Evolutionary conservation across 1,139 yeast genomes (phyloP), one percentile per base, ranked within the genome.

Genomic region (Pichia sp.): DNA sequence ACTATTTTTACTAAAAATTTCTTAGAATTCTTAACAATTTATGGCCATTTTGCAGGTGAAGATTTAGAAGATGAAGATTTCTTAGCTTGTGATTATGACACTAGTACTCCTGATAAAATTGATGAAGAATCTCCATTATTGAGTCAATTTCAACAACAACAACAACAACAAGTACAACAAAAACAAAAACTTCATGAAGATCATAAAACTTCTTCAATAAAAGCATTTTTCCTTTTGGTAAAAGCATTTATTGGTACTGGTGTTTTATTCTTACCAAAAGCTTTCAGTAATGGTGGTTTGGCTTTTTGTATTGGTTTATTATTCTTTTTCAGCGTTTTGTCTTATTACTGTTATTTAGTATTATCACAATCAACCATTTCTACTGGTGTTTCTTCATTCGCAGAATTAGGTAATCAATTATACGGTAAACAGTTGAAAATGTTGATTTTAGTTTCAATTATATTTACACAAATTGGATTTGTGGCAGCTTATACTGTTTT

Each of bases 31-130:
- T 65, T 83, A 38, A 78, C 82, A 50, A 70, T 83, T 11, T 82
- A 82, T 58, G 93, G 93, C 5, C 89, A 82, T 65, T 83, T 83
- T 62, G 91, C 91, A 1, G 93, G 93, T 52, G 93, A 83, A 62
- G 76, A 78, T 33, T 70, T 83, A 46, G 87, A 80, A 52, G 82
- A 78, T 54, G 89, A 80, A 49, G 84, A 80, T 45, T 74, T 66
- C 38, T 48, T 66, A 10, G 77, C 78, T 0, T 76, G 80, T 46
- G 77, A 72, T 47, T 72, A 72, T 50, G 61, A 61, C 48, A 32
- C 63, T 56, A 48, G 54, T 38, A 47, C 55, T 35, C 42, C 48
- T 25, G 37, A 53, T 22, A 32, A 40, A 11, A 41, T 46, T 18
- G 82, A 72, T 46, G 86, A 78, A 48, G 71, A 65, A 37, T 54